These are phyloP conservation scores for Eucalyptus fibrosa DNA, from an alignment of 345 rosid species.

Conservation along the genomic window DNA sequence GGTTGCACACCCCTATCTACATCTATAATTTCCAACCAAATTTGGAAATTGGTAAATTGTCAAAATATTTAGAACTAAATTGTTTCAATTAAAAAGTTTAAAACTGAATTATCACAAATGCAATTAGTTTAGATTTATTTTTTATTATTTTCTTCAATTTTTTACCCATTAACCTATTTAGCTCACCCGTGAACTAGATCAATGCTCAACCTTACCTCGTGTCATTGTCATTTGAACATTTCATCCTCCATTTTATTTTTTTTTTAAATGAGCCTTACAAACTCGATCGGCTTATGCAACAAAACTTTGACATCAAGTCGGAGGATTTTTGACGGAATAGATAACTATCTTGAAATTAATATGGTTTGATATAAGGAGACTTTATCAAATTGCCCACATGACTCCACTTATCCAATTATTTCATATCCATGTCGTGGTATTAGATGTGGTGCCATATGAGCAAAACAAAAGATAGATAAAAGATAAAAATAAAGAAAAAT, in stretches of 20 bases:
- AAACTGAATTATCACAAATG: accelerated
- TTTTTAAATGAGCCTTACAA: background rate
- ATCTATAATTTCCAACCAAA: background rate
- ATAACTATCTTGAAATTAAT: background rate
- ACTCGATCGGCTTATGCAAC: background rate
- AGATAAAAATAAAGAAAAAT: background rate
- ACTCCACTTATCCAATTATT: background rate
- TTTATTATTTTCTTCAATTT: no score
- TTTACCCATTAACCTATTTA: background rate
- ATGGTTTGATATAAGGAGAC: background rate
- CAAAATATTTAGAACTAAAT: no score
- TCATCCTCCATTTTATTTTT: background rate
- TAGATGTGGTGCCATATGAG: background rate
- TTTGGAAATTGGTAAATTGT: background rate
- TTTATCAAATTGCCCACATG: background rate
- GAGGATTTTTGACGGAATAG: background rate
- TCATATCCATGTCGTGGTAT: background rate
- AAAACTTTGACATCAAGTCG: background rate
- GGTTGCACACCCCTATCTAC: no score
- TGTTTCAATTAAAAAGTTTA: no score
- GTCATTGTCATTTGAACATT: background rate
- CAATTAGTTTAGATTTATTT: background rate
- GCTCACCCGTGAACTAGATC: background rate
- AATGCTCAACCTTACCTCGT: background rate
- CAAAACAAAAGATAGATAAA: background rate